A percentile compares a stretch with the other conserved stretches of the same genome.
phyloP scores from a whole-genome alignment of 805 yeast species.

The Myxozyma sirexii region DNA sequence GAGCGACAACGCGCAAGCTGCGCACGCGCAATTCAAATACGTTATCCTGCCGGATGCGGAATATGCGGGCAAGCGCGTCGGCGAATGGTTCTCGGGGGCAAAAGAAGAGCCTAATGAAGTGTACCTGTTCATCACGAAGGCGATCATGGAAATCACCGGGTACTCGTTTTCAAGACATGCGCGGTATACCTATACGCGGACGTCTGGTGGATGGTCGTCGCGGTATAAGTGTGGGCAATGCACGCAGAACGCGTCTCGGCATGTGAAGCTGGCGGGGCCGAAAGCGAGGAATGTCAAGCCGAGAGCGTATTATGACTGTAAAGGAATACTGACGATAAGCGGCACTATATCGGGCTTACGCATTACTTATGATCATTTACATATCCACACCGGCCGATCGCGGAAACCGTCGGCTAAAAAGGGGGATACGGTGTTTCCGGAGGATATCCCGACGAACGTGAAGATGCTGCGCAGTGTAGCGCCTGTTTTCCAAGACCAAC shows the following conservation, averaged over 20 bases:
- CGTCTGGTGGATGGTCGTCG: conserved; percentile 19
- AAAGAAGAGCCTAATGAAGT: conserved; percentile 11
- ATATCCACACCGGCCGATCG: conserved; percentile 11
- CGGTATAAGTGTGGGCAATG: conserved; percentile 17
- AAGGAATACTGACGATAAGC: conserved; percentile 6
- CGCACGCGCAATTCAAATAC: conserved; percentile 11
- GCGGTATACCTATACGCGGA: conserved; percentile 13
- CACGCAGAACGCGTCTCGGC: conserved; percentile 12
- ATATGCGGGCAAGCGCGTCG: neutral
- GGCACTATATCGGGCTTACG: conserved; percentile 7
- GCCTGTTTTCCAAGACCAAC: neutral
- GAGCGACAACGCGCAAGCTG: neutral
- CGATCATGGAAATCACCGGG: conserved; percentile 15
- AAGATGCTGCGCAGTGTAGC: neutral
- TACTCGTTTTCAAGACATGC: conserved; percentile 16
- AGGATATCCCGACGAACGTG: conserved; percentile 11
- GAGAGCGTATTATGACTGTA: conserved; percentile 10
- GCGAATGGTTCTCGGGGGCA: conserved; percentile 4
- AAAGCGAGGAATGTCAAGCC: conserved; percentile 11
- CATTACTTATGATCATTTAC: conserved; percentile 9
- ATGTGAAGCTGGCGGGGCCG: conserved; percentile 4
- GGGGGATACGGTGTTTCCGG: conserved; percentile 7
- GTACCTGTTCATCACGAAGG: conserved; percentile 1
- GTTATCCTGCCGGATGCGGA: neutral
- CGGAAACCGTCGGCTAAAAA: conserved; percentile 13